A percentile compares a stretch with the other conserved stretches of the same genome.
Evolutionary conservation across 768 basidiomycete genomes (phyloP).

Genomic region (Cubamyces lactineus): DNA sequence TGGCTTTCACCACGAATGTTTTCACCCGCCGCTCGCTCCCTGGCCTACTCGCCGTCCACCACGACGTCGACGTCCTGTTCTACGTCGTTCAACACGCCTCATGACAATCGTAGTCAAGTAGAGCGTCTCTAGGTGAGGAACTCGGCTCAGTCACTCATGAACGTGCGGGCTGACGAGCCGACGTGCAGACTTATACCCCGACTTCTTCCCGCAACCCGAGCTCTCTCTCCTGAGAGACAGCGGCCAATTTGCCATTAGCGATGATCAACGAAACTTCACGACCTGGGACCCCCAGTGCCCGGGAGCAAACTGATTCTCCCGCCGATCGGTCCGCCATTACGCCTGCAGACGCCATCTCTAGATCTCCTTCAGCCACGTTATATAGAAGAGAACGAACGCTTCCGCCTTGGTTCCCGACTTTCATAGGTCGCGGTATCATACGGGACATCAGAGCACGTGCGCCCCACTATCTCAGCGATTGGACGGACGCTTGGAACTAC

Average conservation of each 20-base stretch:
- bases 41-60: not conserved
- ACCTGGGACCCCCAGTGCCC: not conserved
- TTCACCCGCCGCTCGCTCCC: not conserved
- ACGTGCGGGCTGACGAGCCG: no score
- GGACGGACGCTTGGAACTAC: conserved; percentile 92
- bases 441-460: conserved; percentile 69
- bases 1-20: not conserved
- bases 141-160: no score
- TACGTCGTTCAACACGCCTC: not conserved
- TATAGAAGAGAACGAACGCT: not conserved
- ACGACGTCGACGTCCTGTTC: not conserved
- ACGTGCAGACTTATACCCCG: not conserved
- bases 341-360: not conserved
- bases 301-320: not conserved
- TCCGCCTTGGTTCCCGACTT: conserved; percentile 9
- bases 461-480: conserved; percentile 86
- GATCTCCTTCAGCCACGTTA: conserved; percentile 21
- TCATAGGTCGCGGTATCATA: conserved; percentile 60
- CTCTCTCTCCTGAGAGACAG: no score
- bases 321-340: not conserved
- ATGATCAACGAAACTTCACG: not conserved
- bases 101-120: not conserved
- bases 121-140: not conserved
- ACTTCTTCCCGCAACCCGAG: no score
- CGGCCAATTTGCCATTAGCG: no score